phyloP scores from a whole-genome alignment of 2,329 filamentous ascomycete genomes.

The Apiospora hydei region DNA sequence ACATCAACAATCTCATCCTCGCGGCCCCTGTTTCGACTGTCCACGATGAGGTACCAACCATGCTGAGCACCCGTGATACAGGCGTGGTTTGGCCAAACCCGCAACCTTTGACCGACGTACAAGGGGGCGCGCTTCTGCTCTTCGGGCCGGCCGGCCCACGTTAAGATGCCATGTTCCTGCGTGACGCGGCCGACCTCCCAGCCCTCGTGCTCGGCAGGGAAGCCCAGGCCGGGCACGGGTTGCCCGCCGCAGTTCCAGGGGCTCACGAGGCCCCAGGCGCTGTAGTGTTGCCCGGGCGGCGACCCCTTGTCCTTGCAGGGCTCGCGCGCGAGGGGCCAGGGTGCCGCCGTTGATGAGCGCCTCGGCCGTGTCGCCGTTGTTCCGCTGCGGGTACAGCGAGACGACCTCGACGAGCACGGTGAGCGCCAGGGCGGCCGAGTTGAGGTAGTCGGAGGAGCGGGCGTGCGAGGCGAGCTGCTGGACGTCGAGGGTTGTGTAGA shows the following conservation, averaged over 20 bases:
- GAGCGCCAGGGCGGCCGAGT: conserved; percentile 67
- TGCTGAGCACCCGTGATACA: conserved; percentile 78
- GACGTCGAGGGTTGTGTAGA: conserved; percentile 78
- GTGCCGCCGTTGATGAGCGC: conserved; percentile 73
- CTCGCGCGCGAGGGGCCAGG: conserved; percentile 74
- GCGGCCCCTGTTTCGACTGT: conserved; percentile 61
- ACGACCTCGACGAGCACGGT: conserved; percentile 76
- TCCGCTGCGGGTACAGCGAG: conserved; percentile 70
- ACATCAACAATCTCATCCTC: conserved; percentile 75
- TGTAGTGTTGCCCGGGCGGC: conserved; percentile 57
- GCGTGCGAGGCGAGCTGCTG: conserved; percentile 81
- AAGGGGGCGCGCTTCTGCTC: conserved; percentile 57
- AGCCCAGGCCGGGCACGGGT: conserved; percentile 49
- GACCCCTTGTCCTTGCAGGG: conserved; percentile 63
- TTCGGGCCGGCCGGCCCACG: conserved; percentile 59
- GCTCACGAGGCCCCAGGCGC: conserved; percentile 74
- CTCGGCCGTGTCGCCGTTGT: conserved; percentile 59
- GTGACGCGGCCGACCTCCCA: conserved; percentile 77
- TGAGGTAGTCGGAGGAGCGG: conserved; percentile 48
- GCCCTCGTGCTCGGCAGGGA: conserved; percentile 51
- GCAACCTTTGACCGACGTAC: conserved; percentile 69
- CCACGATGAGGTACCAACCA: conserved; percentile 77
- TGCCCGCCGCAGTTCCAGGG: conserved; percentile 57
- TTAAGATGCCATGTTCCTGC: conserved; percentile 80
- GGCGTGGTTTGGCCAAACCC: conserved; percentile 82